A percentile compares a stretch with the other conserved stretches of the same genome.
phyloP scores from a whole-genome alignment of 148 eudicot species.

The Limonium bicolor region DNA sequence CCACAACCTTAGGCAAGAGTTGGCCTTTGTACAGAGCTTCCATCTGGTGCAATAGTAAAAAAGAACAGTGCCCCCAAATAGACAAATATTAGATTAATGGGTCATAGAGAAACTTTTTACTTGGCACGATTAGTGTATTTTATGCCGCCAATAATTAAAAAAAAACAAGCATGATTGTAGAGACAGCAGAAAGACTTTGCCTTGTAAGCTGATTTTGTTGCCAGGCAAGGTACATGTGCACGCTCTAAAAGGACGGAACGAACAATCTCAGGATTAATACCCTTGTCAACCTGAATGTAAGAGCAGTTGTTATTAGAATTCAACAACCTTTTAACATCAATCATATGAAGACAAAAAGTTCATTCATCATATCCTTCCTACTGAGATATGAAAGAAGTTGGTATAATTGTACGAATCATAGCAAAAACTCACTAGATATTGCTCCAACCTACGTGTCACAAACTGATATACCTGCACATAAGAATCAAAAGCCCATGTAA shows the following conservation, averaged over 20 bases:
- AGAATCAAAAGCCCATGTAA: no score
- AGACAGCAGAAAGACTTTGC: constrained; percentile 17
- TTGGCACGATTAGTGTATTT: no score
- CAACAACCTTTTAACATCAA: no score
- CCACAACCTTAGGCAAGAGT: constrained; percentile 65
- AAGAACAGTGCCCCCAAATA: not conserved
- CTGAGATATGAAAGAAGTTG: no score
- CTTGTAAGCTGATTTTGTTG: constrained; percentile 62
- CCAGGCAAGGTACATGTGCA: constrained; percentile 66
- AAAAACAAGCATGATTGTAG: not conserved
- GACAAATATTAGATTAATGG: not conserved
- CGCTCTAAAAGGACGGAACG: constrained; percentile 79
- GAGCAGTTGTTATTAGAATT: no score
- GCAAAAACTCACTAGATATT: constrained; percentile 55
- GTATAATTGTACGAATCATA: not conserved
- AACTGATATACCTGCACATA: constrained; percentile 72
- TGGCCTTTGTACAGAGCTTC: constrained; percentile 54
- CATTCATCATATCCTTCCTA: no score
- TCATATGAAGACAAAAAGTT: no score
- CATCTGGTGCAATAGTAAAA: constrained; percentile 32
- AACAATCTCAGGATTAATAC: constrained; percentile 83
- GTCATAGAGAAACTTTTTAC: no score
- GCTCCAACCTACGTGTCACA: constrained; percentile 88
- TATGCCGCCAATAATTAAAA: no score
- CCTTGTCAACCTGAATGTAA: constrained; percentile 97